These are phyloP conservation scores for Berberis vulgaris DNA, from an alignment of 164 flowering plant genomes.

Conservation along the genomic window DNA sequence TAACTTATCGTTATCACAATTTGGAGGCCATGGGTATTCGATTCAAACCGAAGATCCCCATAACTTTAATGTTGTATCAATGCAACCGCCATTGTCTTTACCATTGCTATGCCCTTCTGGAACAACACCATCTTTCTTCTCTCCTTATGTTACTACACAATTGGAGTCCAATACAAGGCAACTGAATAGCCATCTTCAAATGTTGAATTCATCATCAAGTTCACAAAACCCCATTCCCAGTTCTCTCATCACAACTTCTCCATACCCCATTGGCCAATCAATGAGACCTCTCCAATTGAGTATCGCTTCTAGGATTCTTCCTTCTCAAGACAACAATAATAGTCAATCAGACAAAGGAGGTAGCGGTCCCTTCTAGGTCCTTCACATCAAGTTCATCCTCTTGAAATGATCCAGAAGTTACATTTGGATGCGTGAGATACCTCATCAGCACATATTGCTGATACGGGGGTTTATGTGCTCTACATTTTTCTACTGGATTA, in stretches of 20 bases:
- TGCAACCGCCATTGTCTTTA: conserved; percentile 19
- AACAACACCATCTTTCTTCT: conserved; percentile 30
- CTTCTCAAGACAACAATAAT: conserved; percentile 18
- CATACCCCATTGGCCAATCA: conserved; percentile 25
- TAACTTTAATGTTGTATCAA: conserved; percentile 20
- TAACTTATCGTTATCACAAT: conserved; percentile 25
- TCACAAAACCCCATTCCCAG: conserved; percentile 24
- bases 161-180: conserved; percentile 38
- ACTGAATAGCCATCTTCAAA: conserved; percentile 38
- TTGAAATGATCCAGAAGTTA: neutral
- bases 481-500: neutral
- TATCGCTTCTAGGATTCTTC: conserved; percentile 15
- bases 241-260: conserved; percentile 18
- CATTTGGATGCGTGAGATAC: conserved; percentile 1
- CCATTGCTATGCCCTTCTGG: conserved; percentile 34
- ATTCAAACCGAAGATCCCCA: conserved; percentile 29
- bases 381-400: conserved; percentile 2
- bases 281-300: conserved; percentile 34
- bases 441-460: neutral
- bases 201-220: conserved; percentile 24
- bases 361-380: neutral
- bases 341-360: conserved; percentile 10
- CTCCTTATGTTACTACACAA: conserved; percentile 17
- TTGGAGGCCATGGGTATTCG: conserved; percentile 26
- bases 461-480: neutral